Base-by-base conservation (phyloP, 495 filamentous ascomycete genomes). In the Aspergillus haitiensis region DNA sequence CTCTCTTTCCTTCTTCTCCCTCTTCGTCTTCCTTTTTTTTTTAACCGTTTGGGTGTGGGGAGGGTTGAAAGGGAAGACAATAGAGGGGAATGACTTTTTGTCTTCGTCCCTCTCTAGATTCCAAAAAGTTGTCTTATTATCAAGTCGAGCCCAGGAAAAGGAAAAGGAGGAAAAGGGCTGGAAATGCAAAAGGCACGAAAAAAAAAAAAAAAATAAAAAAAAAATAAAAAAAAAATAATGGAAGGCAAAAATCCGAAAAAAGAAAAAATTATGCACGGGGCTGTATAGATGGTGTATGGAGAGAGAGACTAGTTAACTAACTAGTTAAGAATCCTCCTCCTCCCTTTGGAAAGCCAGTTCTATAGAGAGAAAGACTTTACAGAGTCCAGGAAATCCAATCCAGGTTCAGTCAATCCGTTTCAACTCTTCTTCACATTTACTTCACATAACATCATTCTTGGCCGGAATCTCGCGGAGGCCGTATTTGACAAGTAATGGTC, bases 381-480 rank as follows among this genome's bases (percentile, higher is more conserved):
- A 21, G 16, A 33, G 48, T 11, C 47, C 7, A 35, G 48, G 21
- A 27, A 27, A 40, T n/a, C 10, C 37, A 40, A 8, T 40, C 9
- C 37, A n/a, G 37, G 37, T 9, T 7, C 11, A 40, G 37, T 40
- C 37, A 40, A 40, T 10, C 37, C 11, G 37, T n/a, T 40, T 11
- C 39, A 35, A 44, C 44, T 46, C 46, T 61, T 52, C 52, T 55
- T 27, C 40, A 36, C 44, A 55, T 27, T 27, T 46, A 55, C 51
- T 55, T 34, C 46, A 40, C 42, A 13, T 36, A n/a, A 15, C 27
- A 31, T 18, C 27, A 15, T 10, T 6, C 15, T 44, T 21, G 35
- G 15, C 48, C 63, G 63, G 63, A 54, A 61, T 54, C 55, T 54
- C 55, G 55, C 63, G 63, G 63, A 61, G 54, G 45, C 34, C 9